phyloP scores from a whole-genome alignment of 2,329 filamentous ascomycete species.

The Gliomastix tumulicola region DNA sequence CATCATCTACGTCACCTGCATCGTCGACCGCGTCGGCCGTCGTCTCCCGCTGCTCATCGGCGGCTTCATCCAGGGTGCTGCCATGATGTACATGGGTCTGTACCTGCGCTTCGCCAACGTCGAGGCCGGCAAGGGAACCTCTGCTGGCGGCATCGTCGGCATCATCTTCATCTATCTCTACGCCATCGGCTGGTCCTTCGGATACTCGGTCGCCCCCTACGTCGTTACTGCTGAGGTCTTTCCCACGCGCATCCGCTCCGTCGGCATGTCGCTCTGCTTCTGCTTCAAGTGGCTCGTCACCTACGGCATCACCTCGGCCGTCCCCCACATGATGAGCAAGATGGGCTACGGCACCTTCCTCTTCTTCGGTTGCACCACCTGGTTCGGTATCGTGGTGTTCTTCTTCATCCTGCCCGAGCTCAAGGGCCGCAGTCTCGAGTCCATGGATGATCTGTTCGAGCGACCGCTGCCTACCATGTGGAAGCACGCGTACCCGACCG shows the following conservation, averaged over 20 bases:
- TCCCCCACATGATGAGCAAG: slow-evolving; percentile 11
- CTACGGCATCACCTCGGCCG: slow-evolving; percentile 19
- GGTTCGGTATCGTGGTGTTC: slow-evolving; percentile 21
- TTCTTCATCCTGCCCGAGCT: slow-evolving; percentile 43
- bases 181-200: slow-evolving; percentile 16
- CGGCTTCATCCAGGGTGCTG: slow-evolving; percentile 10
- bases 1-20: slow-evolving; percentile 18
- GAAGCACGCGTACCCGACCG: slow-evolving; percentile 2
- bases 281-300: slow-evolving; percentile 21
- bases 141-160: slow-evolving; percentile 29
- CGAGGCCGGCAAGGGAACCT: slow-evolving; percentile 19
- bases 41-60: slow-evolving; percentile 16
- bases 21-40: slow-evolving; percentile 18
- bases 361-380: slow-evolving; percentile 5
- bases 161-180: slow-evolving; percentile 28
- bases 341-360: slow-evolving; percentile 7
- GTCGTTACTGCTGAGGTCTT: slow-evolving; percentile 20
- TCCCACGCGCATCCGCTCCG: slow-evolving; percentile 17
- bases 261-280: slow-evolving; percentile 13
- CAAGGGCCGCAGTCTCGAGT: slow-evolving; percentile 40
- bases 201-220: slow-evolving; percentile 11
- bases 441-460: slow-evolving; percentile 38
- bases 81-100: slow-evolving; percentile 19
- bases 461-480: slow-evolving; percentile 3
- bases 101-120: slow-evolving; percentile 25